Base-by-base conservation (phyloP, 495 filamentous ascomycete species). In the Podospora appendiculata region DNA sequence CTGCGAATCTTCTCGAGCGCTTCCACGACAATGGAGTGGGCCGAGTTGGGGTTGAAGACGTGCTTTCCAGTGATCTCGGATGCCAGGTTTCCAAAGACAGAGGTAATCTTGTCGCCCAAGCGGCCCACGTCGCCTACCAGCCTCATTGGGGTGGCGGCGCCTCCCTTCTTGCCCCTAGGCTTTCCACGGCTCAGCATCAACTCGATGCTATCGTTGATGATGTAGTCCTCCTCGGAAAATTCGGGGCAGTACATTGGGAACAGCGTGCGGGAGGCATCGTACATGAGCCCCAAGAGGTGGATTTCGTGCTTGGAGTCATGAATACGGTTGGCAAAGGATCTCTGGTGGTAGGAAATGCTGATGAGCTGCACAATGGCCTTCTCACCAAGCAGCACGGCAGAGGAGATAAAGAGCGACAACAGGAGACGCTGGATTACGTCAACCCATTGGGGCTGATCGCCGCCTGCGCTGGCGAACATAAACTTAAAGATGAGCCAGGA, bases 11-110 rank as follows among this genome's bases (percentile, higher is more conserved):
- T 90, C 63, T 95, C 91, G 48, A 98, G 75, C 3, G 92, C 93
- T 58, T 94, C 81, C 9, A 94, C 74, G 4, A 96, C 89, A 45
- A 95, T 80, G 2, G 89, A 90, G 64, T 95, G 90, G 3, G 91
- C 85, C 1, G 88, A 84, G 48, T 84, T 87, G 8, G 90, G 85
- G 69, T 96, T 92, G 70, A 98, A 94, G 25, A 95, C 82, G 56
- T 95, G 79, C 72, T 95, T 95, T 48, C 93, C 93, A 0, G 91
- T 95, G 48, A 98, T 87, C 59, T 97, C 93, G 6, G 85, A 85
- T 4, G 93, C 92, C 45, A 97, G 83, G 54, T 95, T 90, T n/a
- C 93, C 93, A 64, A 98, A 91, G 0, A 83, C 88, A 9, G 87
- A 87, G 0, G 89, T 92, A 46, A 96, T 78, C 69, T 95, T 96